phyloP scores from a whole-genome alignment of 768 basidiomycete species.

The Podaxis sp. region DNA sequence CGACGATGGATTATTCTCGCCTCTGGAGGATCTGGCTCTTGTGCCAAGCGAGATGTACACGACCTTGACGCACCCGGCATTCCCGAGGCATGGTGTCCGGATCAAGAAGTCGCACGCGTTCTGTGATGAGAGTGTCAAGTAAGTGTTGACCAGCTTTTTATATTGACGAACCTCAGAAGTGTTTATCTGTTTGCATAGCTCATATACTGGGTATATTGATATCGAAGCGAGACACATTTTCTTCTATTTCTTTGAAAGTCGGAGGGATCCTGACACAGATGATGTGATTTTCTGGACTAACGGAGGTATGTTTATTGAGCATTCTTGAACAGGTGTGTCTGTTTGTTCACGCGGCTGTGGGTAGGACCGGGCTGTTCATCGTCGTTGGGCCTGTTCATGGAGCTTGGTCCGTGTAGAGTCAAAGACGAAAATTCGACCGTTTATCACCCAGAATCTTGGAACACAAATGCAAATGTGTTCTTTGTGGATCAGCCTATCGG shows the following conservation, averaged over 20 bases:
- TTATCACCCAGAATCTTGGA: constrained; percentile 65
- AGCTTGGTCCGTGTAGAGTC: constrained; percentile 64
- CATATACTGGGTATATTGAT: constrained; percentile 70
- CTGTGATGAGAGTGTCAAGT: constrained; percentile 61
- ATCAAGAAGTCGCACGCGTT: constrained; percentile 55
- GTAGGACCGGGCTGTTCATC: constrained; percentile 13
- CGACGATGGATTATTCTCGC: constrained; percentile 31
- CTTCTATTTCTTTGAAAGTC: constrained; percentile 79
- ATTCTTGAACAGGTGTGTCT: not conserved
- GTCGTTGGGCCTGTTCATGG: constrained; percentile 8
- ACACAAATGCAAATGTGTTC: constrained; percentile 60
- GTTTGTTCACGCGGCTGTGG: not conserved
- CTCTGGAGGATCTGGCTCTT: constrained; percentile 30
- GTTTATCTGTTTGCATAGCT: constrained; percentile 26
- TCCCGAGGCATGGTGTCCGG: constrained; percentile 51
- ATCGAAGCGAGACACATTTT: constrained; percentile 61
- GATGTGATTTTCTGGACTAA: constrained; percentile 61
- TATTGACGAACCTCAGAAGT: not conserved
- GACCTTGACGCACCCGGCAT: constrained; percentile 42
- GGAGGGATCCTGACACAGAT: constrained; percentile 57
- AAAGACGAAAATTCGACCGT: constrained; percentile 46
- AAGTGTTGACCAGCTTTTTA: constrained; percentile 7
- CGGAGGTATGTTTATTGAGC: constrained; percentile 31
- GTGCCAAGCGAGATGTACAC: constrained; percentile 33
- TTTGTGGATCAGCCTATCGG: constrained; percentile 64